Evolutionary conservation across 345 rosid genomes (phyloP), one percentile per base, ranked within the genome.

Genomic region (Euphorbia tirucalli): DNA sequence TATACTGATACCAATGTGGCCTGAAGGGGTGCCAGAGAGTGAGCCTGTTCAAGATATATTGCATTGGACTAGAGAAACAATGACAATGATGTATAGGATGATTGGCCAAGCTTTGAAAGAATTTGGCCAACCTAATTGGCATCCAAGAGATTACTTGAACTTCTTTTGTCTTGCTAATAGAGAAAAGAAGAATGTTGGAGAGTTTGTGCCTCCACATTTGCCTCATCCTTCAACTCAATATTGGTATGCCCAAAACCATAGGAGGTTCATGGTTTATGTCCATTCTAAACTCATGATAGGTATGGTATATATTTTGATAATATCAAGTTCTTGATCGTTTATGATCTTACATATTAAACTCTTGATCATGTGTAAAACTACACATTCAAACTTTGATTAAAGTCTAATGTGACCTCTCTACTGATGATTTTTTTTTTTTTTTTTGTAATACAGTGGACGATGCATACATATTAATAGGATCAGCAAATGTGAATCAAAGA

Each of bases 261-360:
- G 96, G 67, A 90, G 98, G 71, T 91, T 91, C 83, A 91, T 90
- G 98, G 82, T 94, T 31, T 92, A 94, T 70, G 97, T 92, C 60
- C 98, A 94, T 75, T 92, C 95, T 83, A 94, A 92, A 86, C 82
- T 92, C 82, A 92, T 94, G 95, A 92, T 94, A 85, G 97, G 98
- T 87, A 75, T 65, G 66, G 6, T 68, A 21, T 52, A 3, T 21
- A 21, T 19, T 1, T 46, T 13, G 39, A 35, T 35, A n/a, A n/a
- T n/a, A n/a, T n/a, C n/a, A n/a, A n/a, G n/a, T n/a, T n/a, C n/a
- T n/a, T n/a, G n/a, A n/a, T n/a, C n/a, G n/a, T n/a, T n/a, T n/a
- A n/a, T n/a, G n/a, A n/a, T n/a, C n/a, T n/a, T n/a, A n/a, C n/a
- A n/a, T n/a, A n/a, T n/a, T n/a, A n/a, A n/a, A n/a, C n/a, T n/a